Evolutionary conservation across 306 rosid species (phyloP), one percentile per base, ranked within the genome.

Genomic region (Trifolium dubium): DNA sequence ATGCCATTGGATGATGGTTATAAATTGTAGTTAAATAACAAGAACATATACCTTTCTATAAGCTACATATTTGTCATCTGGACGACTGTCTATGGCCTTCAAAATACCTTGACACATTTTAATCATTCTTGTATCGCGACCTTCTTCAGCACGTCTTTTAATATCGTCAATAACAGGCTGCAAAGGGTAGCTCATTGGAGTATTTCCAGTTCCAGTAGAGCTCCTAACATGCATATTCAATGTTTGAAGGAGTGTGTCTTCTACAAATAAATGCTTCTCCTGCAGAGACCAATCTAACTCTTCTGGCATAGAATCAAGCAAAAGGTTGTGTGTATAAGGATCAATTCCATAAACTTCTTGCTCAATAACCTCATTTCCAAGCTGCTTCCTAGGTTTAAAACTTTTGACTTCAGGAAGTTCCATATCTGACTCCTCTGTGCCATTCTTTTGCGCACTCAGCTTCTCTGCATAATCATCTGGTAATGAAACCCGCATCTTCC

Each of bases 271-370:
- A 85, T 92, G 99, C 82, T 86, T 95, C 58, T 92, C 96, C 19
- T 32, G 61, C 31, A 90, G 88, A 77, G 92, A 18, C 97, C 99
- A 95, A 74, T 95, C 93, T 73, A 84, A 78, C 49, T 87, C 99
- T 63, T 88, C 92, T 29, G 97, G 95, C 89, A 95, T 89, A 11
- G 99, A 95, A 78, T 95, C 99, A 76, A 95, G 99, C 77, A 95
- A 80, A 77, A 92, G 99, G 87, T 95, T 95, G 85, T 95, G 98
- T 11, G 97, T 95, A 71, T 88, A 92, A 40, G 99, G 99, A 85
- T 95, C 99, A 79, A 95, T 92, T 69, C 99, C 99, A 67, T 95
- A 95, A 78, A 95, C 98, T 79, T 92, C 99, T 85, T 95, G 99
- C 89, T 95, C 99, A 59, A 95, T 59, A 79, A 95, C 97, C 83